A percentile compares a stretch with the other conserved stretches of the same genome.
Evolutionary conservation across 192 early-diverging fungal genomes (phyloP).

Genomic region (Spinellus fusiger): DNA sequence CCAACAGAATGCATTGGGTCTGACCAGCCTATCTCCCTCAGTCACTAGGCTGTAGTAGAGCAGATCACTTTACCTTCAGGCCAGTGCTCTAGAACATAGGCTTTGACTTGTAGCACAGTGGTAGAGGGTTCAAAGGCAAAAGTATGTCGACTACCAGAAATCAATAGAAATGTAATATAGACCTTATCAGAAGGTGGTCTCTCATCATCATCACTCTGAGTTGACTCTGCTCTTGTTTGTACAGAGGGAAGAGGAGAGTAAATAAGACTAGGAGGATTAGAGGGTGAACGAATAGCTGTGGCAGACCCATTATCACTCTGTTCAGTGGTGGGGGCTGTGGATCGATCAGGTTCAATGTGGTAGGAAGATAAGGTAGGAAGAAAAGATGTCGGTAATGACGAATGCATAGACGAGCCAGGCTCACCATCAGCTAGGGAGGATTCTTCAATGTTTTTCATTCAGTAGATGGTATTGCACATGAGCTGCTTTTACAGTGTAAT

Average conservation of each 20-base stretch:
- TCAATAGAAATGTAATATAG: neutral
- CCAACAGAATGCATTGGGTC: neutral
- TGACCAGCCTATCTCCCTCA: neutral
- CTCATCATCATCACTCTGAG: neutral
- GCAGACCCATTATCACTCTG: conserved; percentile 3
- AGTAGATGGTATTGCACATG: too few relatives aligned
- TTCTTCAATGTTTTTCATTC: neutral
- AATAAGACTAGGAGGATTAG: neutral
- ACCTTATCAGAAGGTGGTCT: neutral
- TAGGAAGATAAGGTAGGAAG: conserved; percentile 1
- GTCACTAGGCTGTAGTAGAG: neutral
- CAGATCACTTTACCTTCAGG: neutral
- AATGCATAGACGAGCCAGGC: neutral
- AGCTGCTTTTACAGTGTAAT: too few relatives aligned
- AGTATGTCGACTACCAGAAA: neutral
- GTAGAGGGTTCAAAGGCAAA: neutral
- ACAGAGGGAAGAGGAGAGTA: neutral
- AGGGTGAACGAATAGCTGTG: conserved; percentile 1
- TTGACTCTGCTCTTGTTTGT: neutral
- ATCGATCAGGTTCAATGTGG: neutral
- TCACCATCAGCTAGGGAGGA: neutral
- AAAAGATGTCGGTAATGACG: neutral
- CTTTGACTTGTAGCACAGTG: neutral
- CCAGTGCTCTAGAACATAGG: neutral
- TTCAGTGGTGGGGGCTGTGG: neutral